phyloP scores from a whole-genome alignment of 2,329 filamentous ascomycete genomes.

The Huntiella bhutanensis region DNA sequence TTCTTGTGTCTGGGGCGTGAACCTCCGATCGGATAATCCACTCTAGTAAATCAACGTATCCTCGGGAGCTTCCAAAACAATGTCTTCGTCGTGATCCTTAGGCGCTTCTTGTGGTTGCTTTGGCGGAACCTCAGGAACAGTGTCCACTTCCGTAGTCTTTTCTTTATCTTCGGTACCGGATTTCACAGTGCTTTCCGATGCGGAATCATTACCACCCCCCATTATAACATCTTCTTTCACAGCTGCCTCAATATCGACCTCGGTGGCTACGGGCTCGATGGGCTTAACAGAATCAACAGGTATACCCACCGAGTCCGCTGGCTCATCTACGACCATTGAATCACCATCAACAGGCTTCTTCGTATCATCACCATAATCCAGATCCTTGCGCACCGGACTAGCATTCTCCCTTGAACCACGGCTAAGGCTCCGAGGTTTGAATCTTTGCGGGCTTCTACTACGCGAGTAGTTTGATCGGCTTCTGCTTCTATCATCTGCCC shows the following conservation, averaged over 20 bases:
- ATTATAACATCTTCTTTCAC: too few species aligned
- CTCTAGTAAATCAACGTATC: slow-evolving; percentile 76
- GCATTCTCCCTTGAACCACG: background rate
- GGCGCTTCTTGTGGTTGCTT: background rate
- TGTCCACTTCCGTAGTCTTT: background rate
- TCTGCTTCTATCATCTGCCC: background rate
- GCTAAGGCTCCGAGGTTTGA: background rate
- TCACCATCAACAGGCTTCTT: background rate
- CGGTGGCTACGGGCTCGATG: too few species aligned
- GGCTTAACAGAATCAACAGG: too few species aligned
- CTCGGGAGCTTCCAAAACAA: slow-evolving; percentile 69
- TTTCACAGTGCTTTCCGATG: background rate
- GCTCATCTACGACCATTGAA: background rate
- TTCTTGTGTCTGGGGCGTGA: background rate
- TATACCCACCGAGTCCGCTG: too few species aligned
- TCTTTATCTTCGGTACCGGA: background rate
- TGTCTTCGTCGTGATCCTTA: slow-evolving; percentile 47
- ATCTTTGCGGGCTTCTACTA: background rate
- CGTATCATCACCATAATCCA: background rate
- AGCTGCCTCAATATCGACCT: too few species aligned
- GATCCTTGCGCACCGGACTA: background rate
- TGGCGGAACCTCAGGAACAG: background rate
- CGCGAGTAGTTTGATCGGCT: background rate
- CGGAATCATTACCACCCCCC: background rate
- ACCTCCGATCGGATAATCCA: background rate